These are phyloP conservation scores for Cavenderia fasciculata DNA, from an alignment of 78 protist species.

Conservation along the genomic window DNA sequence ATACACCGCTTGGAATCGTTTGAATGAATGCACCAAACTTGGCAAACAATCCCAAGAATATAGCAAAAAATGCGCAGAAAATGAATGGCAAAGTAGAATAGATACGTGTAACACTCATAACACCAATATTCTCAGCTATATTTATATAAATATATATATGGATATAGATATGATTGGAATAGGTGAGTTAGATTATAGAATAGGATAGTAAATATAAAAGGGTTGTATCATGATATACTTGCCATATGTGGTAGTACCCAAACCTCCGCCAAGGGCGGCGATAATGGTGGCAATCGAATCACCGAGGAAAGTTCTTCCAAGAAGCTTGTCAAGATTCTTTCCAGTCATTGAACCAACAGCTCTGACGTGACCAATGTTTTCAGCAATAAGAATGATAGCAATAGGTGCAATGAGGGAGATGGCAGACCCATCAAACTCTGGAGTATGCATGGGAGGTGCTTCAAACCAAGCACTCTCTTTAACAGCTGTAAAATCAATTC, in stretches of 20 bases:
- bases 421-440: not conserved
- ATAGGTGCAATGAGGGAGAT: constrained; percentile 28
- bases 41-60: constrained; percentile 21
- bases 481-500: constrained; percentile 8
- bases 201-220: not conserved
- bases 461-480: constrained; percentile 15
- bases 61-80: not conserved
- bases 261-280: constrained; percentile 11
- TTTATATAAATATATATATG: too few species aligned
- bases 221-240: too few species aligned
- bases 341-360: constrained; percentile 30
- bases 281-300: constrained; percentile 22
- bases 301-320: constrained; percentile 31
- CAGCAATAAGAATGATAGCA: constrained; percentile 21
- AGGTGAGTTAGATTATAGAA: not conserved
- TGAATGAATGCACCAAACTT: constrained; percentile 28
- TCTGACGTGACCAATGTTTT: constrained; percentile 40
- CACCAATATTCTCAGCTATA: constrained; percentile 59
- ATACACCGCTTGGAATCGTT: constrained; percentile 48
- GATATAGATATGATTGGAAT: not conserved
- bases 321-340: not conserved
- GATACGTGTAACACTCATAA: constrained; percentile 37
- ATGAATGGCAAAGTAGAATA: constrained; percentile 8
- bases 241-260: constrained; percentile 42
- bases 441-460: constrained; percentile 2